Base-by-base conservation (phyloP, 139 green algal species). In the Mychonastes homosphaera region DNA sequence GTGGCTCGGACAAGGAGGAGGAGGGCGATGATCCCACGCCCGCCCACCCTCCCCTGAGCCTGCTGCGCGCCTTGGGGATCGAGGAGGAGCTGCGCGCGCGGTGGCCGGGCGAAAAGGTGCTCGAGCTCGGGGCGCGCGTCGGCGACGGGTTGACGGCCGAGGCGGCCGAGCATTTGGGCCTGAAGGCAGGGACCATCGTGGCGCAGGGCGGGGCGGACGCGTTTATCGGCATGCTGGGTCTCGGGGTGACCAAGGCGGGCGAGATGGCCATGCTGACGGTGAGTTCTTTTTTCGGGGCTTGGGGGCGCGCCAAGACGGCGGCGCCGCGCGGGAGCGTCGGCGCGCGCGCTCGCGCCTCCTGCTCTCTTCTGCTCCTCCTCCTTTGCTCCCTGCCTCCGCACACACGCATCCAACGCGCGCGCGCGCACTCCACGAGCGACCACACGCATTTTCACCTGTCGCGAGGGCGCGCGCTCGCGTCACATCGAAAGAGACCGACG, bases 251-350 rank as follows among this genome's bases (percentile, higher is more conserved):
- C n/a, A 23, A 57, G 3, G 58, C 79, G 2, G 82, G 82, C 3
- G 65, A 89, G 53, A 77, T 93, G 73, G 84, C 84, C 45, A 75
- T 93, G 49, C 74, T 91, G 23, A 91, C 81, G 26, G 83, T n/a
- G n/a, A n/a, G n/a, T n/a, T n/a, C n/a, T n/a, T n/a, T n/a, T n/a
- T n/a, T n/a, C n/a, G n/a, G 58, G 58, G 36, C 36, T 44, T 44
- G 36, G 36, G 36, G 36, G 10, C 12, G 36, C 12, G 13, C 13
- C 10, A 44, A 10, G 36, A 13, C 12, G 36, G 36, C 36, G 12
- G 36, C 36, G 12, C 13, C 12, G 12, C 36, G 13, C 36, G 36
- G 36, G 12, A 44, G 36, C 10, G 36, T 10, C 10, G 12, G 12
- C 13, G 36, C n/a, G n/a, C n/a, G n/a, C n/a, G n/a, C n/a, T n/a